Evolutionary conservation across 2,329 filamentous ascomycete genomes (phyloP), one percentile per base, ranked within the genome.

Genomic region (Aspergillus transmontanensis): DNA sequence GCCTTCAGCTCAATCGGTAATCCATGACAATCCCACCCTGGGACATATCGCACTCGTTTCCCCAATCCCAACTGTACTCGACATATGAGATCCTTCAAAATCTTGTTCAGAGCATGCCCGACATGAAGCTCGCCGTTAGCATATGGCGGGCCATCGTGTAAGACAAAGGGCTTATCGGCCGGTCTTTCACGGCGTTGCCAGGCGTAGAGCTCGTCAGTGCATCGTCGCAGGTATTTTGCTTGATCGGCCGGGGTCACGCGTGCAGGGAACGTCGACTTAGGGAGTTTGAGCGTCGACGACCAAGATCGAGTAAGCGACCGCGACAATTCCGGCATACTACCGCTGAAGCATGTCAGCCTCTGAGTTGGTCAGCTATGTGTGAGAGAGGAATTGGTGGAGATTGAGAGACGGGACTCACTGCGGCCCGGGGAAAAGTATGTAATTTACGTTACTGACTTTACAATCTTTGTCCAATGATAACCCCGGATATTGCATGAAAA

Each of bases 11-110:
- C 95, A 73, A 99, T 99, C 1, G 95, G 95, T 56, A 99, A 85
- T 0, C 95, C 95, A 82, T 99, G 95, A 69, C 95, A 99, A 76
- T 99, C 96, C 95, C 95, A 99, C 53, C 95, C 94, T 2, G 95
- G 95, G 19, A 93, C 84, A 73, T 96, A 99, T 45, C 88, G 84
- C 39, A 98, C 89, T 66, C 87, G 85, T 69, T 86, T 89, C 21
- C 92, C 95, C 73, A 90, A 86, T 64, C 91, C 88, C 64, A 98
- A 82, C 80, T 97, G 89, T 65, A 90, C 88, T 46, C 95, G 87
- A 70, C 93, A 85, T 65, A 96, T 92, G 72, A 98, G 91, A 79
- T 99, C 95, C 82, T 99, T 99, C 64, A 97, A 84, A 70, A 98
- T 90, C 81, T 99, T 99, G 80, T 99, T 99, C 74, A 99, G 82